Evolutionary conservation across 1,284 basidiomycete species (phyloP).

Genomic region (Mixia osmundae): DNA sequence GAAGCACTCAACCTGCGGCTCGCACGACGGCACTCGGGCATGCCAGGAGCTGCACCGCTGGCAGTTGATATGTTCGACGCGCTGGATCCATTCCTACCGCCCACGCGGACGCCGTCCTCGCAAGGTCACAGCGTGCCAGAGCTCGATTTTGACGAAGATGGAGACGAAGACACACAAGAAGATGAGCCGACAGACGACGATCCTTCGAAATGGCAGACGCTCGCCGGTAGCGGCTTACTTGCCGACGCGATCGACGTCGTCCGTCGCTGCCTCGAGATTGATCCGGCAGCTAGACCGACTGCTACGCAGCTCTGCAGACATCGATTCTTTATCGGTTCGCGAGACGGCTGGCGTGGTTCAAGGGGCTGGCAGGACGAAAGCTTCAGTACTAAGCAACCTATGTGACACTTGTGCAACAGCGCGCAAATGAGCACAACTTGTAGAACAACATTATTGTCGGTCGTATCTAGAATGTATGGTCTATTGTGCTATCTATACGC

Average conservation of each 20-base stretch:
- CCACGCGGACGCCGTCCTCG: too few relatives aligned
- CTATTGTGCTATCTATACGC: too few relatives aligned
- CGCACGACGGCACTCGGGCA: slow-evolving; percentile 1
- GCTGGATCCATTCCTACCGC: too few relatives aligned
- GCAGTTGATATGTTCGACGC: too few relatives aligned
- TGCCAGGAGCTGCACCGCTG: too few relatives aligned
- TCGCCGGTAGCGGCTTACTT: slow-evolving; percentile 52
- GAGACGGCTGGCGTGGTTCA: slow-evolving; percentile 24
- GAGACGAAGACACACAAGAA: slow-evolving; percentile 10
- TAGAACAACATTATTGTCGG: too few relatives aligned
- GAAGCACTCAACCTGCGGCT: slow-evolving; percentile 2
- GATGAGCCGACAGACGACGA: slow-evolving; percentile 9
- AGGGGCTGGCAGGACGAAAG: slow-evolving; percentile 19
- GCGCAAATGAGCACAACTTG: too few relatives aligned
- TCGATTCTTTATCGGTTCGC: slow-evolving; percentile 45
- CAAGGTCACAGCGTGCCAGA: too few relatives aligned
- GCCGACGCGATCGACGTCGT: slow-evolving; percentile 59
- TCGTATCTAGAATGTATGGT: too few relatives aligned
- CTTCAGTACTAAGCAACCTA: too few relatives aligned
- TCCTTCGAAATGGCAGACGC: background rate
- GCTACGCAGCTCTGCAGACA: slow-evolving; percentile 54
- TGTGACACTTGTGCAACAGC: too few relatives aligned
- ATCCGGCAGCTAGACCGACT: slow-evolving; percentile 45
- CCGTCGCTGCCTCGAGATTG: slow-evolving; percentile 48
- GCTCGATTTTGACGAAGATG: too few relatives aligned